Base-by-base conservation (phyloP, 2,329 filamentous ascomycete species). In the Fusarium mexicanum region DNA sequence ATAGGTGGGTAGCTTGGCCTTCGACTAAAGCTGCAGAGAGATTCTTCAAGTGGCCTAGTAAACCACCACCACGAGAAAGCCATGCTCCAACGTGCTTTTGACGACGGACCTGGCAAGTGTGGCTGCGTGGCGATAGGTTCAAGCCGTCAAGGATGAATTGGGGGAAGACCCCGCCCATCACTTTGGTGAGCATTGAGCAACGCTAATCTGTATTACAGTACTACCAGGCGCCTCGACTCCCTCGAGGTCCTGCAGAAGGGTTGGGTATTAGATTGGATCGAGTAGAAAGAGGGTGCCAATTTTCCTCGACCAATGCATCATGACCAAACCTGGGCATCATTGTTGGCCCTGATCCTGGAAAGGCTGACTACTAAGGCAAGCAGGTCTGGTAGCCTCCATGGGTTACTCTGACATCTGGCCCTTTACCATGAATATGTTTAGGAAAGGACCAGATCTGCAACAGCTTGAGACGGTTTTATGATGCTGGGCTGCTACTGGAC, bases 251-350 rank as follows among this genome's bases (percentile, higher is more conserved):
- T 50, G 47, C 43, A n/a, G 53, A 53, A 69, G 47, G 51, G 43
- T 46, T 72, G 48, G 63, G 63, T 54, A 33, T 54, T 44, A 61
- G 53, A 71, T 53, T 55, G 57, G 35, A 69, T 40, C 37, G 37
- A 70, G 37, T 70, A 46, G 29, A 20, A 53, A 46, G 37, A 59
- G 18, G 44, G 35, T 72, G 60, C 72, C 43, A 61, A 50, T 29
- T 60, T 51, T 50, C 48, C 53, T 71, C 20, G 14, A 47, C 68
- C 60, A 58, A 72, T 61, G 61, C 72, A 75, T 61, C 58, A 72
- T 74, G 72, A 74, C 72, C 61, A 68, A 70, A 73, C 46, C 53
- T 41, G 41, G 58, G 50, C 72, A 75, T 74, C 72, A 75, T 74
- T 64, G 65, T 60, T 64, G 40, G 20, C 33, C 43, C 59, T 64